Evolutionary conservation across 768 basidiomycete genomes (phyloP), one percentile per base, ranked within the genome.

Genomic region (Boletellus emodensis): DNA sequence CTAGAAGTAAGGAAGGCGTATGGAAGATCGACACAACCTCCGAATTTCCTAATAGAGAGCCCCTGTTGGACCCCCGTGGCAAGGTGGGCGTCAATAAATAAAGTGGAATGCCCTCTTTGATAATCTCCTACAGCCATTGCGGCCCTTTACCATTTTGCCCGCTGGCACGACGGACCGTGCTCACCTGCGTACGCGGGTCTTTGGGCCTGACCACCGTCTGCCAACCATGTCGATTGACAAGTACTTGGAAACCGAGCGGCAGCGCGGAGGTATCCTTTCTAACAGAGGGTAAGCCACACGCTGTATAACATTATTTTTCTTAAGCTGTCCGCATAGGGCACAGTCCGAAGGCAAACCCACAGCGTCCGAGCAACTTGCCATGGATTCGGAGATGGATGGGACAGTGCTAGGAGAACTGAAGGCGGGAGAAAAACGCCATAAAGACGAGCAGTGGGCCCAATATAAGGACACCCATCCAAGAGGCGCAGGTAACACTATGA

Each of bases 401-500:
- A 84, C 87, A 2, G 55, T 59, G 2, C 75, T 77, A 26, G 88
- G 83, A 0, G 84, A 84, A 48, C 71, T 80, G 54, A 90, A 84
- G 57, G 75, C 64, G 15, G 94, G 94, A 62, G 75, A 84, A 62
- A 86, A 88, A 69, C 72, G 94, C 40, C 75, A 78, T 60, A 89
- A 93, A 65, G 90, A 94, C 58, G 92, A 97, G 65, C 84, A 84
- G 33, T 97, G 94, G 94, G 93, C 94, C 28, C 75, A 73, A 50
- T 98, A 81, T 61, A 92, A 86, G 14, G 96, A 97, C 44, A 76
- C 73, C 22, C 85, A 99, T 68, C 84, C 86, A 12, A 85, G 77
- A 61, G 96, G 96, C 1, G 88, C 87, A n/a, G 96, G 96, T 4
- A 99, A 99, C 65, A 95, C 86, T 11, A 93, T 95, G 88, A 96